Evolutionary conservation across 352 stramenopile species (phyloP).

Genomic region (Phytophthora niederhauseri): DNA sequence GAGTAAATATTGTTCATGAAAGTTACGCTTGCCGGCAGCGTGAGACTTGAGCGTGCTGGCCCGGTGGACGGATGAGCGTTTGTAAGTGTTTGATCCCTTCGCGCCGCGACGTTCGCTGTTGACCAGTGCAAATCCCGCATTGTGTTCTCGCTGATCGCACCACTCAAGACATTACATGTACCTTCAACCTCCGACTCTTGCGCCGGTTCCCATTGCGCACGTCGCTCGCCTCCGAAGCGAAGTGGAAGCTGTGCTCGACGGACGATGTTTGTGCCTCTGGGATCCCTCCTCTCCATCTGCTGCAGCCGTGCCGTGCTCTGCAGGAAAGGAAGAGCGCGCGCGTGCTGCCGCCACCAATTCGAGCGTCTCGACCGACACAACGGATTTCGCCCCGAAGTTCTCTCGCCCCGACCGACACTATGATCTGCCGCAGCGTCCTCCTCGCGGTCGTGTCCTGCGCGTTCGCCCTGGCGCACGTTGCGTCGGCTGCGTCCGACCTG

Average conservation of each 20-base stretch:
- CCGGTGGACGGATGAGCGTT: not conserved
- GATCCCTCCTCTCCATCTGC: conserved; percentile 15
- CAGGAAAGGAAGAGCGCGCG: conserved; percentile 7
- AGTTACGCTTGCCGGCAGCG: not conserved
- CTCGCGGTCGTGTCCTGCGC: conserved; percentile 13
- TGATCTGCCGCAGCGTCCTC: conserved; percentile 17
- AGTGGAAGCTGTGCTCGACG: not conserved
- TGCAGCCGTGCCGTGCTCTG: not conserved
- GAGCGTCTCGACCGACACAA: conserved; percentile 17
- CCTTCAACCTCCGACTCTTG: conserved; percentile 15
- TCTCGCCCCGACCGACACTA: conserved; percentile 7
- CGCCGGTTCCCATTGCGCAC: conserved; percentile 2
- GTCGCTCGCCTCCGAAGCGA: not conserved
- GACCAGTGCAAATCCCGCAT: conserved; percentile 20
- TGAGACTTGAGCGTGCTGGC: not conserved
- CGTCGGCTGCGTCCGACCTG: conserved; percentile 19
- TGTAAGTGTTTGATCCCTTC: not conserved
- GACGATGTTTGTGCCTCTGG: conserved; percentile 14
- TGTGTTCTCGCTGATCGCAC: conserved; percentile 18
- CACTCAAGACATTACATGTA: conserved; percentile 5
- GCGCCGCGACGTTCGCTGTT: not conserved
- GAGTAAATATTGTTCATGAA: not conserved
- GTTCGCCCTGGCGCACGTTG: conserved; percentile 11
- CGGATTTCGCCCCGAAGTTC: conserved; percentile 24
- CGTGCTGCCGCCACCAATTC: conserved; percentile 20